Evolutionary conservation across 495 filamentous ascomycete species (phyloP), one percentile per base, ranked within the genome.

Genomic region (Podospora bellae-mahoneyi): DNA sequence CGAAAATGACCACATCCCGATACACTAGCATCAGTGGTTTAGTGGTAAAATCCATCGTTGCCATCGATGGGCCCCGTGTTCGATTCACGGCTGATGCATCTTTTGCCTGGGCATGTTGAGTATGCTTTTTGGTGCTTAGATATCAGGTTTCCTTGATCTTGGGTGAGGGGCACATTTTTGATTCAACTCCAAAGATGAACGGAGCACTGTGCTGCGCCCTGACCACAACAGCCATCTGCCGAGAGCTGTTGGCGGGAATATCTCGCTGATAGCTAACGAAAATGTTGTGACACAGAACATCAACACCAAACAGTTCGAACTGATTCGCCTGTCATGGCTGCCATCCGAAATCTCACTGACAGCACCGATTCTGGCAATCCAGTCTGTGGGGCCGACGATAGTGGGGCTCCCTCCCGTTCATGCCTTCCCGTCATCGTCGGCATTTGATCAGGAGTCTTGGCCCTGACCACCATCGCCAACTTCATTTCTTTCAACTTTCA

Each of bases 41-140:
- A 82, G 80, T 82, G 80, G 79, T 81, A 81, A 80, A 81, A 82
- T 81, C 78, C 79, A 80, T 81, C 79, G 79, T 81, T 81, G 79
- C 79, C 79, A 81, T 82, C 80, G 80, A 82, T 82, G 80, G 80
- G 80, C 80, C 80, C 80, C 80, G 80, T 77, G 80, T 82, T 82
- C 80, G 80, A 82, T 82, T 82, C 79, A 77, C 79, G 79, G 79
- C 78, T 80, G 77, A 78, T 62, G 60, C 60, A 20, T 13, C 26
- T 39, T 18, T 48, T 48, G 39, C 39, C 39, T 48, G 9, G 39
- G 15, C 6, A 2, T 13, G 13, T 48, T 48, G 39, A 16, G 13
- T 9, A 10, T 2, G 15, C 7, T 9, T 16, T 48, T 48, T 48
- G 9, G 39, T 48, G 1, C 23, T 23, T 23, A 23, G 23, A 23